These are phyloP conservation scores for Rhodamnia argentea DNA, from an alignment of 345 rosid species.

Conservation along the genomic window DNA sequence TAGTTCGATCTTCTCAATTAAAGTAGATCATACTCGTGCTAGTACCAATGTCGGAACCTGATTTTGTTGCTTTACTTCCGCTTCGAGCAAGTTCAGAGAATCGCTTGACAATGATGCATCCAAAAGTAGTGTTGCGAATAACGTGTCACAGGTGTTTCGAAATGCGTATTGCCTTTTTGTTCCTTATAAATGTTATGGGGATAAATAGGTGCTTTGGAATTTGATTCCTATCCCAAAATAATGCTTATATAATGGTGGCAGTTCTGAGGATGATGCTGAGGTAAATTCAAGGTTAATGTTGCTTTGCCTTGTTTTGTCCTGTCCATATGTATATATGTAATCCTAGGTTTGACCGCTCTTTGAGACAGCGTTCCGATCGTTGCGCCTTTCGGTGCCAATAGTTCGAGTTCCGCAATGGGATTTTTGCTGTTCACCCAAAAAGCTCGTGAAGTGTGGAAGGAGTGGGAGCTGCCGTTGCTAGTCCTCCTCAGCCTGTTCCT, in stretches of 20 bases:
- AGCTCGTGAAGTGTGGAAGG: not conserved
- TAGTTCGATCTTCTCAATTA: not conserved
- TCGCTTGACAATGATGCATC: fast-evolving
- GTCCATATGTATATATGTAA: no score
- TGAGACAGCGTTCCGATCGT: not conserved
- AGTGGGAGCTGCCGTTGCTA: not conserved
- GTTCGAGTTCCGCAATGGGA: not conserved
- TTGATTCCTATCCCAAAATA: not conserved
- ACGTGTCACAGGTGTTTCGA: fast-evolving
- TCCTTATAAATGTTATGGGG: not conserved
- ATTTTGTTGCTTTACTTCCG: not conserved
- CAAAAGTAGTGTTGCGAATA: fast-evolving
- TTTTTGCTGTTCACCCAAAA: not conserved
- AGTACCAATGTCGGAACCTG: fast-evolving
- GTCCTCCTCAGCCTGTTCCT: not conserved
- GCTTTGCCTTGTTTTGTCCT: no score
- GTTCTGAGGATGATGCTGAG: fast-evolving
- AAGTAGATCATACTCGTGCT: not conserved
- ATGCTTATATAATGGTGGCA: not conserved
- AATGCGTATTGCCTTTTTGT: fast-evolving
- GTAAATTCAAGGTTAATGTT: no score
- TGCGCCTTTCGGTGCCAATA: not conserved
- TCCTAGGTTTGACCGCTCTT: not conserved
- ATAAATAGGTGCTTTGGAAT: not conserved
- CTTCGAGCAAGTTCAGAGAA: fast-evolving